phyloP scores from a whole-genome alignment of 2,329 filamentous ascomycete genomes.

The Alternaria burnsii region DNA sequence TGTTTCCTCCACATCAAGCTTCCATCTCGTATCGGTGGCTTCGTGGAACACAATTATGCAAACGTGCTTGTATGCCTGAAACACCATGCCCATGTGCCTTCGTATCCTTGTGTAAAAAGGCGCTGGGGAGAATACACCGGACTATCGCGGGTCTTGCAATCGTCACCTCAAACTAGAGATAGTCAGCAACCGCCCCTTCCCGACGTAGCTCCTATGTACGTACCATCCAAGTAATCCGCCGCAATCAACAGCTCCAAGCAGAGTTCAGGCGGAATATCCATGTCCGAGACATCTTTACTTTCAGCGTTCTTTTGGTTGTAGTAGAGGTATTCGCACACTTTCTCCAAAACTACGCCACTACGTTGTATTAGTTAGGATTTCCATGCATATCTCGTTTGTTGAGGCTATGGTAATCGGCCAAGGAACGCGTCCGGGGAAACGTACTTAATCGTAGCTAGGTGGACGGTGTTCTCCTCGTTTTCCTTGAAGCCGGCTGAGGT shows the following conservation, averaged over 20 bases:
- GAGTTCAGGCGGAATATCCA: conserved; percentile 81
- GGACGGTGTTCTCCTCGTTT: conserved; percentile 69
- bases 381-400: not conserved
- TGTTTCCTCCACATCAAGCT: not conserved
- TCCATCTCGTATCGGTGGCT: not conserved
- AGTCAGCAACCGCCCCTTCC: not conserved
- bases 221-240: conserved; percentile 72
- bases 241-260: conserved; percentile 81
- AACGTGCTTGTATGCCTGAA: not conserved
- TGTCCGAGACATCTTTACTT: conserved; percentile 76
- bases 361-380: conserved; percentile 3
- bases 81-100: not conserved
- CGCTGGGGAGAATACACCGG: no score
- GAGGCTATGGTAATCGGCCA: not conserved
- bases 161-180: not conserved
- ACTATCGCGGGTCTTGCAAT: not conserved
- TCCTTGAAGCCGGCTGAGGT: conserved; percentile 69
- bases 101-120: not conserved
- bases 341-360: conserved; percentile 78
- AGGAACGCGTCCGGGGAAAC: not conserved
- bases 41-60: not conserved
- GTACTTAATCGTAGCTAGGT: conserved; percentile 78
- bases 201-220: not conserved
- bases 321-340: conserved; percentile 83
- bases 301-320: conserved; percentile 80